Conservation (phyloP, 371 early-diverging fungal species). For the Actinomortierella ambigua region DNA sequence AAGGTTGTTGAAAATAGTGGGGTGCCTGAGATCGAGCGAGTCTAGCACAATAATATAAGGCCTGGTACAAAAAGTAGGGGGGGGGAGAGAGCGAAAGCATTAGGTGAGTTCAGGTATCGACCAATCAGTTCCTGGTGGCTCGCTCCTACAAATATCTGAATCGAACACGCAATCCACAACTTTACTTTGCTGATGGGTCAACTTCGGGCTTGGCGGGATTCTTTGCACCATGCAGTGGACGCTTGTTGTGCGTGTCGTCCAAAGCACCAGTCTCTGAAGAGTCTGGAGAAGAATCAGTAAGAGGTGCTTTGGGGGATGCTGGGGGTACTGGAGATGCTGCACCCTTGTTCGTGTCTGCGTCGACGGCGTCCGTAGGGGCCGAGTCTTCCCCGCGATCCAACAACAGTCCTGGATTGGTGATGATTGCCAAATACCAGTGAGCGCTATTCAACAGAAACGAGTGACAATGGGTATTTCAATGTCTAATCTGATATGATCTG, state of each 20-base stretch:
- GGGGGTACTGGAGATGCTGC: background rate
- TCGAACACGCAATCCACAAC: too few relatives aligned
- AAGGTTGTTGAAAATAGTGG: constrained; percentile 44
- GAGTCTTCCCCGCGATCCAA: background rate
- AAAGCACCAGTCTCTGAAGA: background rate
- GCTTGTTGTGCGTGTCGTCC: background rate
- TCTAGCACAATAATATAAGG: constrained; percentile 56
- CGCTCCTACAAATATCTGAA: too few relatives aligned
- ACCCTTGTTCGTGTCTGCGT: background rate
- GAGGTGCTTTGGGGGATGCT: background rate
- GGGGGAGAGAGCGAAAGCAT: too few relatives aligned
- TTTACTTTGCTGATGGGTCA: too few relatives aligned
- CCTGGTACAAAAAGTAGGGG: constrained; percentile 6
- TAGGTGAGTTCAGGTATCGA: background rate
- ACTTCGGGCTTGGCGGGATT: too few relatives aligned
- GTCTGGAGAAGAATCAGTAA: background rate
- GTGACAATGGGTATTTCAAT: too few relatives aligned
- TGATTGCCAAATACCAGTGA: constrained; percentile 75
- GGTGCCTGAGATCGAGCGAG: constrained; percentile 56
- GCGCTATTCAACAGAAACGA: constrained; percentile 22
- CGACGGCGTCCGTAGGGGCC: background rate
- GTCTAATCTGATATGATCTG: too few relatives aligned
- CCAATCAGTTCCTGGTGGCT: too few relatives aligned
- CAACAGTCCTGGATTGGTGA: constrained; percentile 56
- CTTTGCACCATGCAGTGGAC: constrained; percentile 2